phyloP scores from a whole-genome alignment of 2,329 filamentous ascomycete species.

The Colletotrichum navitas region DNA sequence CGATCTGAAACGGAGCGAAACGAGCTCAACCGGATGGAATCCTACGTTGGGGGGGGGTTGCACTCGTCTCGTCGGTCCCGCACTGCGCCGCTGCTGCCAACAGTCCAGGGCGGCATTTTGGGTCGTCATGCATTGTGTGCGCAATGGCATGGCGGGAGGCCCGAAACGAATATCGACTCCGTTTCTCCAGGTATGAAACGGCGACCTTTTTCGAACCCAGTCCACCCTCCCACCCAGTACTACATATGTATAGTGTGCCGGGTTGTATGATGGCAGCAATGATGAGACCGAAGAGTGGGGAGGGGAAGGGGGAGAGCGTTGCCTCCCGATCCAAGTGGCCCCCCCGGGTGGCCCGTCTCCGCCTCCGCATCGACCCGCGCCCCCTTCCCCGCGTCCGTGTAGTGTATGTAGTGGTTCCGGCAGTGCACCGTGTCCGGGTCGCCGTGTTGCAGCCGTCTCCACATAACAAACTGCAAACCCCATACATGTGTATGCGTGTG shows the following conservation, averaged over 20 bases:
- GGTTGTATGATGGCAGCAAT: not conserved
- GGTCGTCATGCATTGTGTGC: conserved; percentile 13
- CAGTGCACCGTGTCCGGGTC: conserved; percentile 28
- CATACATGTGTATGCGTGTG: not conserved
- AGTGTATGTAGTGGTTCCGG: conserved; percentile 6
- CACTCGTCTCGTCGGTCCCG: conserved; percentile 16
- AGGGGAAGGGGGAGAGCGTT: conserved; percentile 7
- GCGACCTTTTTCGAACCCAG: not conserved
- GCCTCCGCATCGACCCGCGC: conserved; percentile 31
- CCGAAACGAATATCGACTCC: conserved; percentile 2
- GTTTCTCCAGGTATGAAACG: conserved; percentile 26
- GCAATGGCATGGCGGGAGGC: not conserved
- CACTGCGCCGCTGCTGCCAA: not conserved
- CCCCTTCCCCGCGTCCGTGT: conserved; percentile 3
- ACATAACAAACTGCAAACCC: conserved; percentile 1
- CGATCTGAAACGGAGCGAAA: conserved; percentile 33
- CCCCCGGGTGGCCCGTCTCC: conserved; percentile 1
- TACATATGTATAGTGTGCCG: too few relatives aligned
- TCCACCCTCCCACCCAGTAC: not conserved
- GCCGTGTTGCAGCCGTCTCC: conserved; percentile 4
- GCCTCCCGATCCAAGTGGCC: too few relatives aligned
- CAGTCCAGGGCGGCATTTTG: conserved; percentile 5
- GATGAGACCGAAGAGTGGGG: conserved; percentile 20
- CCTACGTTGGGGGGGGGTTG: conserved; percentile 18
- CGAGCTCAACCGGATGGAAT: conserved; percentile 7